Evolutionary conservation across 495 filamentous ascomycete species (phyloP), one percentile per base, ranked within the genome.

Genomic region (Margaritispora aquatica): DNA sequence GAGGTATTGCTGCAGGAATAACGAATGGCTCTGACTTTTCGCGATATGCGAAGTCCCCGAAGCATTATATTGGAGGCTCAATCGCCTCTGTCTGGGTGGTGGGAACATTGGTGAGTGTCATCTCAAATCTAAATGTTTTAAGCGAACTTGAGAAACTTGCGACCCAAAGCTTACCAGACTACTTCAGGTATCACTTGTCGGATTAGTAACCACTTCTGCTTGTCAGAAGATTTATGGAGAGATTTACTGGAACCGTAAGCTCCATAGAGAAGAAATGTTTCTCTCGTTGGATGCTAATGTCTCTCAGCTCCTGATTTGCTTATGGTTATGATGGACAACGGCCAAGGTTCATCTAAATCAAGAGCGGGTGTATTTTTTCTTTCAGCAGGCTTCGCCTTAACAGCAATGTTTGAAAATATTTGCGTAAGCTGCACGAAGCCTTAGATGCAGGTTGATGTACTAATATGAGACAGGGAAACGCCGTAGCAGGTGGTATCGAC

Each of bases 211-310:
- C n/a, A 77, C 80, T 10, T 77, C 75, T 19, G 80, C 80, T 3
- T 73, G 74, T 21, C 71, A 73, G 55, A 70, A 73, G 4, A 74
- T 81, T 56, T 85, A 80, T 66, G 79, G 80, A n/a, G 72, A 86
- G 1, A 74, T 87, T 1, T 87, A 95, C 64, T 97, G 92, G 92
- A 90, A 91, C 63, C 92, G 48, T 51, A 26, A 51, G 48, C n/a
- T n/a, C 26, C 48, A 4, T 22, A 2, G 11, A 23, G 21, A 13
- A 1, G 4, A 20, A 1, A 21, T 22, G 11, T 51, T 51, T 5
- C 26, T 22, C 4, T 51, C 15, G 5, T n/a, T 7, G 44, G 8
- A 21, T 22, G 26, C 2, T 23, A 5, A 4, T 51, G 48, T 22
- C 48, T 23, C 26, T 51, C 7, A 51, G 9, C 68, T 26, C 66